phyloP scores from a whole-genome alignment of 129 eudicot species.

The Ambrosia artemisiifolia region DNA sequence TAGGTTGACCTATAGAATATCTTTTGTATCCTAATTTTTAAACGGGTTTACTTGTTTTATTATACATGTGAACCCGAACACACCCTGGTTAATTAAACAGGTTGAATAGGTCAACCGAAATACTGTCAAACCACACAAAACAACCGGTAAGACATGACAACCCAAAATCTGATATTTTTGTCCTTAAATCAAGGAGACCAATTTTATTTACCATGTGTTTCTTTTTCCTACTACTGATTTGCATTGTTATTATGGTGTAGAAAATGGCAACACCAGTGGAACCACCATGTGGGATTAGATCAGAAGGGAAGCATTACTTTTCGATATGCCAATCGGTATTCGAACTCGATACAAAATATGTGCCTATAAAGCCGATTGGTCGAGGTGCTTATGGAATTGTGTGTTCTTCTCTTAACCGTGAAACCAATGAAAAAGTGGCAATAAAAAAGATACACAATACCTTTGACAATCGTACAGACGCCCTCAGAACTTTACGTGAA shows the following conservation, averaged over 20 bases:
- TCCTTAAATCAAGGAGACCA: not conserved
- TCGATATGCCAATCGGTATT: conserved; percentile 67
- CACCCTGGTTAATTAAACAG: too few species aligned
- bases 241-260: conserved; percentile 2
- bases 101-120: not conserved
- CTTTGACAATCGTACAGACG: conserved; percentile 55
- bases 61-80: too few species aligned
- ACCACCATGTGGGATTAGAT: conserved; percentile 53
- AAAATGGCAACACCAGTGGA: conserved; percentile 70
- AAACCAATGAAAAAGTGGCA: conserved; percentile 70
- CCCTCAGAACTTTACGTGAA: conserved; percentile 63
- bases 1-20: not conserved
- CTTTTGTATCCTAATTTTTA: too few species aligned
- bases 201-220: not conserved
- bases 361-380: conserved; percentile 63
- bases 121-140: not conserved
- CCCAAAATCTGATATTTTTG: not conserved
- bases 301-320: conserved; percentile 64
- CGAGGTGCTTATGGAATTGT: conserved; percentile 69
- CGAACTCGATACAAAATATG: conserved; percentile 61
- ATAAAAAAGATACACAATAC: conserved; percentile 59
- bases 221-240: not conserved
- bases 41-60: not conserved
- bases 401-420: conserved; percentile 57
- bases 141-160: not conserved